phyloP scores from a whole-genome alignment of 2,329 filamentous ascomycete species.

The Dichotomopilus funicola region DNA sequence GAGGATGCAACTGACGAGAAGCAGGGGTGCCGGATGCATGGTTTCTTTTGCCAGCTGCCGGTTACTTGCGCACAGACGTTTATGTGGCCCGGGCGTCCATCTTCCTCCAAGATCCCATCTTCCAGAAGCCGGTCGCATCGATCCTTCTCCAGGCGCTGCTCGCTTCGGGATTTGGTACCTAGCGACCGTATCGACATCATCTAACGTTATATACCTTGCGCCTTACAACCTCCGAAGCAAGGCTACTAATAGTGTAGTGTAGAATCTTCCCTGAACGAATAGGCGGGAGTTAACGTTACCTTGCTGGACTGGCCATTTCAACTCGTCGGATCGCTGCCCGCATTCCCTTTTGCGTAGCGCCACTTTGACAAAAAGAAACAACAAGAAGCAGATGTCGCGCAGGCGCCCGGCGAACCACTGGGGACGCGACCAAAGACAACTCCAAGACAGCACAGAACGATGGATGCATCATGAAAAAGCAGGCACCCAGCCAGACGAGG shows the following conservation, averaged over 20 bases:
- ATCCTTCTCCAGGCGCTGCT: neutral
- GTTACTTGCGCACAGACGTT: neutral
- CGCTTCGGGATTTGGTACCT: no score
- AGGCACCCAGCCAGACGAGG: no score
- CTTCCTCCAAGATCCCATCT: conserved; percentile 16
- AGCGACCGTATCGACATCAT: no score
- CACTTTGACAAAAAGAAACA: conserved; percentile 1
- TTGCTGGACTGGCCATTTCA: conserved; percentile 3
- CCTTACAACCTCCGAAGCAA: neutral
- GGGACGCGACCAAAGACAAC: no score
- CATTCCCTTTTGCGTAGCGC: conserved; percentile 4
- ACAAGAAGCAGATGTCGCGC: conserved; percentile 13
- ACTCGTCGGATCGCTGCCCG: neutral
- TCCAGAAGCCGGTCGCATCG: conserved; percentile 19
- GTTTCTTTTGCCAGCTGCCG: no score
- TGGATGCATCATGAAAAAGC: no score
- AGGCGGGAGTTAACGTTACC: neutral
- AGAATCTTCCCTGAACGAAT: neutral
- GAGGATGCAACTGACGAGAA: no score
- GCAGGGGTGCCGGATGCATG: no score
- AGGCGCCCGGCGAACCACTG: conserved; percentile 8
- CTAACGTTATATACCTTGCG: no score
- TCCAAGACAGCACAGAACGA: no score
- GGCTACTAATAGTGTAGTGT: neutral
- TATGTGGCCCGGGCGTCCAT: conserved; percentile 14